Percentiles rank a stretch among this genome's conserved stretches.
Conservation (phyloP, 2,329 filamentous ascomycete species). For the Septoria linicola region DNA sequence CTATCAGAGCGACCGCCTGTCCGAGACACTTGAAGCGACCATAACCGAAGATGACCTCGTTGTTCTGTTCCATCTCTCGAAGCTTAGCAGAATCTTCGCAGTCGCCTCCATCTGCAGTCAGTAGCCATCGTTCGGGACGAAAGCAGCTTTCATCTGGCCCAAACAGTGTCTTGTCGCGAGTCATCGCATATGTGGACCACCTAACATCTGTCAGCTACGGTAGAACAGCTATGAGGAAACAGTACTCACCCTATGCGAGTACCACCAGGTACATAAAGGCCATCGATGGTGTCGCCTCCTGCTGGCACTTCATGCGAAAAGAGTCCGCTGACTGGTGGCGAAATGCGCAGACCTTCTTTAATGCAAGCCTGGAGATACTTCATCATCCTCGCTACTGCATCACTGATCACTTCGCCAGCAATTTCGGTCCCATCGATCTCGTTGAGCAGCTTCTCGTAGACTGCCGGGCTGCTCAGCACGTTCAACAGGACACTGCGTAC, state of each 20-base stretch:
- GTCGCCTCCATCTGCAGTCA: constrained; percentile 10
- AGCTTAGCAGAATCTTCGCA: constrained; percentile 10
- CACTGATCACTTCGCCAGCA: constrained; percentile 5
- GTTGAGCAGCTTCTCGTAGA: constrained; percentile 47
- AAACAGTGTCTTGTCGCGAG: constrained; percentile 6
- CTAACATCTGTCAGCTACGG: background rate
- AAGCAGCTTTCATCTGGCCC: constrained; percentile 12
- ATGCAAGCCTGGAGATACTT: constrained; percentile 44
- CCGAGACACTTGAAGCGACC: constrained; percentile 30
- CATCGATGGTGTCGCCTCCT: constrained; percentile 38
- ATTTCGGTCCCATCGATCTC: constrained; percentile 42
- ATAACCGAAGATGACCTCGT: constrained; percentile 35
- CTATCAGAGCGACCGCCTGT: constrained; percentile 37
- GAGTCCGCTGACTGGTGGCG: constrained; percentile 41
- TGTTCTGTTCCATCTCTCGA: constrained; percentile 9
- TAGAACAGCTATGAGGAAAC: background rate
- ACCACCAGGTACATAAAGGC: constrained; percentile 32
- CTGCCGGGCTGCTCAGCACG: constrained; percentile 24
- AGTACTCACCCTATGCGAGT: constrained; percentile 17
- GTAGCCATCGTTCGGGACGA: constrained; percentile 20
- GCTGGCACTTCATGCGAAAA: constrained; percentile 39
- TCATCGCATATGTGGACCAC: constrained; percentile 26
- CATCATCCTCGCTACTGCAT: constrained; percentile 33
- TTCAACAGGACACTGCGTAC: constrained; percentile 34
- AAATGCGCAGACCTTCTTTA: constrained; percentile 42